These are phyloP conservation scores for Termitomyces sp. DNA, from an alignment of 768 basidiomycete genomes.

Conservation along the genomic window DNA sequence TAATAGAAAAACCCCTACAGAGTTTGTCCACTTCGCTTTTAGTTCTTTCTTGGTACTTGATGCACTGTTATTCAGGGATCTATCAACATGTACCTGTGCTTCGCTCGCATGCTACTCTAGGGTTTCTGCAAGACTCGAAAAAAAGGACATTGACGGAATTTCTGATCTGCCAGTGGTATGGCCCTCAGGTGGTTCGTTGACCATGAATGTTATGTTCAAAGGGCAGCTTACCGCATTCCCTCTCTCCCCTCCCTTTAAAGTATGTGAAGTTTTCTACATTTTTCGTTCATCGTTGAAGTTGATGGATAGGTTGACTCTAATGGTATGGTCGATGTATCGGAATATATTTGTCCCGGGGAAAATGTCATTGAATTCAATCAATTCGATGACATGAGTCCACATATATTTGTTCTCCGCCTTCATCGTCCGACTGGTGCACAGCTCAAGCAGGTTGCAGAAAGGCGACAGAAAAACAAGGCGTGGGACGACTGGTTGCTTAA, in stretches of 20 bases:
- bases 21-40: constrained; percentile 21
- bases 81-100: constrained; percentile 32
- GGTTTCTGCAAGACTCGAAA: constrained; percentile 9
- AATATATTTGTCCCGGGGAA: constrained; percentile 30
- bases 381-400: constrained; percentile 34
- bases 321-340: constrained; percentile 45
- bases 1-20: constrained; percentile 23
- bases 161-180: constrained; percentile 30
- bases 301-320: constrained; percentile 36
- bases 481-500: constrained; percentile 37
- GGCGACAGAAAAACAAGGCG: constrained; percentile 24
- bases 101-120: constrained; percentile 40
- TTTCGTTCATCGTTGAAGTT: neutral
- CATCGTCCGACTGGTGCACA: constrained; percentile 46
- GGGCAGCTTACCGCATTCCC: constrained; percentile 25
- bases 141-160: constrained; percentile 16
- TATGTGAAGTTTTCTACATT: constrained; percentile 13
- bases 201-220: constrained; percentile 27
- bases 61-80: constrained; percentile 19
- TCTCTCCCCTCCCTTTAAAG: constrained; percentile 36
- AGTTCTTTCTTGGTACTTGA: constrained; percentile 1
- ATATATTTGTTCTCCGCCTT: constrained; percentile 39
- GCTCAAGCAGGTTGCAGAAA: constrained; percentile 25
- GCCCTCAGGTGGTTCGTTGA: constrained; percentile 32
- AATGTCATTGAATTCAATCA: constrained; percentile 42